Base-by-base conservation (phyloP, 768 basidiomycete genomes). In the Chalciporus pseudorubinellus region DNA sequence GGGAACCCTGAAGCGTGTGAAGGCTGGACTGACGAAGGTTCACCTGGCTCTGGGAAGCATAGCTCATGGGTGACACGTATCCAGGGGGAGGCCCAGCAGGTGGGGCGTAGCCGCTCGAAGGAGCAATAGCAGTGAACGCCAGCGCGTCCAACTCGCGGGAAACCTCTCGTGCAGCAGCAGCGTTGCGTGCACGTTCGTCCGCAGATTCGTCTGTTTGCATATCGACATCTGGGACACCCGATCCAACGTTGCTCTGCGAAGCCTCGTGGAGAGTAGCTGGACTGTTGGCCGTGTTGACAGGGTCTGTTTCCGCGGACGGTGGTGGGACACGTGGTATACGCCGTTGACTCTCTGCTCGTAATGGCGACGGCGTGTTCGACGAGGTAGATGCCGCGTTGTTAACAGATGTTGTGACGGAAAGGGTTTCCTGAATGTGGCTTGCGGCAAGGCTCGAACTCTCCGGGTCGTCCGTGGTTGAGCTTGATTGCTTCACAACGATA, bases 161-260 rank as follows among this genome's bases (percentile, higher is more conserved):
- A 1, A 90, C 75, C 63, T 86, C 86, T 16, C 81, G 76, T 5
- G 85, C 85, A 22, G 83, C 86, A 16, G 86, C 87, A 1, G 79
- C 81, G 57, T 84, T 81, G 24, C 80, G 74, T n/a, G 72, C 74
- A 3, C 65, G 70, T 56, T 85, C 84, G 11, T 83, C 78, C 8
- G 77, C 73, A 4, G 49, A 53, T 50, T 62, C 60, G 6, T 53
- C 57, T 12, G 52, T 58, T n/a, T 36, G 45, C 19, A n/a, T 28
- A 28, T 77, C 61, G 0, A 75, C 59, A 4, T 59, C 59, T 18
- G 56, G 53, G 19, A n/a, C 29, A 42, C 39, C 44, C 11, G 39
- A 28, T 20, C 39, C 45, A 38, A 42, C 33, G 12, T 44, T 43
- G 6, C 51, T 46, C 19, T 53, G 57, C 16, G 47, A 55, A 18